phyloP scores from a whole-genome alignment of 257 asterid species.

The Nicotiana otophora region DNA sequence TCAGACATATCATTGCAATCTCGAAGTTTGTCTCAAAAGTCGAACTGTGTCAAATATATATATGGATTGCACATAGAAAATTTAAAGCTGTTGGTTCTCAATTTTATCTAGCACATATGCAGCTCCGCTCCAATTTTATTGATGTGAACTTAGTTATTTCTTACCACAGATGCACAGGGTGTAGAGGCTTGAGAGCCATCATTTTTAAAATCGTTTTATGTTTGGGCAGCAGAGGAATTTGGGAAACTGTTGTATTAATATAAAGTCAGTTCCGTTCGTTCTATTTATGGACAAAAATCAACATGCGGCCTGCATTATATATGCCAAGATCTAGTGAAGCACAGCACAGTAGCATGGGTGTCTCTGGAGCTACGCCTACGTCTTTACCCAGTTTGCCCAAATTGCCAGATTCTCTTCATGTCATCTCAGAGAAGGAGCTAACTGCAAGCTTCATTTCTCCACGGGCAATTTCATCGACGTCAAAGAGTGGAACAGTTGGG shows the following conservation, averaged over 20 bases:
- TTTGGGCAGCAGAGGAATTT: neutral
- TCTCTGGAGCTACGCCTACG: constrained; percentile 41
- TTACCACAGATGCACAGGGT: neutral
- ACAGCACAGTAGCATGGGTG: constrained; percentile 28
- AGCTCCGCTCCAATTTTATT: neutral
- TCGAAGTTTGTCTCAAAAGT: neutral
- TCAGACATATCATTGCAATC: neutral
- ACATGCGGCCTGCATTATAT: constrained; percentile 49
- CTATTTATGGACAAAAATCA: constrained; percentile 33
- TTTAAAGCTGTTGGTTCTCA: neutral
- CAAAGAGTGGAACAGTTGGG: constrained; percentile 19
- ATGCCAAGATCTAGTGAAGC: constrained; percentile 40
- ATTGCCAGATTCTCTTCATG: neutral
- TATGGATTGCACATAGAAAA: neutral
- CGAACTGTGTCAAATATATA: neutral
- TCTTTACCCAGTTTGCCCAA: constrained; percentile 37
- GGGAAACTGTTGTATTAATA: neutral
- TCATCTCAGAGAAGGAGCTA: constrained; percentile 1
- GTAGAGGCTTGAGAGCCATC: neutral
- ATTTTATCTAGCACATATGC: neutral
- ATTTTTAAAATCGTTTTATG: neutral
- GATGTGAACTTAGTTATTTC: neutral
- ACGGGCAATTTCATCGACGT: neutral
- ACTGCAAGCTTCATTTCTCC: neutral
- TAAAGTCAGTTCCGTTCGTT: neutral